A percentile compares a stretch with the other conserved stretches of the same genome.
Conservation (phyloP, 108 stramenopile genomes). For the Conticribra weissflogii region DNA sequence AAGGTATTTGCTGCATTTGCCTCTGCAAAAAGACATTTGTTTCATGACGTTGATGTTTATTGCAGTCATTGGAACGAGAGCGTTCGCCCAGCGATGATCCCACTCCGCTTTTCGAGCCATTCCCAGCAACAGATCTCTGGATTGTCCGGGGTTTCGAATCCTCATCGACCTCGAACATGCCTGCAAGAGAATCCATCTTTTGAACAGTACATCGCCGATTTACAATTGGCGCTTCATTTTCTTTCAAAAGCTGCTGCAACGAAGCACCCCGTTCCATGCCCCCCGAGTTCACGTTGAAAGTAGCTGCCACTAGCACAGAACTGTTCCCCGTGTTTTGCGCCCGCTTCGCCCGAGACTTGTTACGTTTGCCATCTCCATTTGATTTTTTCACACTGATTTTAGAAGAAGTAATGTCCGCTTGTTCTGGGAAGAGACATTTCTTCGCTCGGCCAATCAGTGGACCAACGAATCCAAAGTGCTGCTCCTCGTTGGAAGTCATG, state of each 20-base stretch:
- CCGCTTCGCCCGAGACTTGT: conserved; percentile 18
- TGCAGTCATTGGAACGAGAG: too few species aligned
- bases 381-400: conserved; percentile 7
- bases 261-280: neutral
- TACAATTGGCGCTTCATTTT: conserved; percentile 16
- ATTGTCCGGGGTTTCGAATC: neutral
- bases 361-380: conserved; percentile 4
- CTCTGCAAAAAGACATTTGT: too few species aligned
- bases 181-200: conserved; percentile 30
- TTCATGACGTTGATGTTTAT: too few species aligned
- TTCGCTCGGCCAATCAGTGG: conserved; percentile 27
- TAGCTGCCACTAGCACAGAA: conserved; percentile 23
- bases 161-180: neutral
- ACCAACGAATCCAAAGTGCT: conserved; percentile 29
- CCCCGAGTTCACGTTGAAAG: neutral
- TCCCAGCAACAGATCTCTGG: too few species aligned
- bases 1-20: too few species aligned
- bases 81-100: too few species aligned
- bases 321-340: conserved; percentile 4
- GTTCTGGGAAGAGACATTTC: conserved; percentile 37
- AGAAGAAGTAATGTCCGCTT: conserved; percentile 4
- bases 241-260: conserved; percentile 1
- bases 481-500: conserved; percentile 12
- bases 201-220: conserved; percentile 3
- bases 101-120: too few species aligned